Conservation (phyloP, 495 filamentous ascomycete species). For the Mycothermus thermophilus region DNA sequence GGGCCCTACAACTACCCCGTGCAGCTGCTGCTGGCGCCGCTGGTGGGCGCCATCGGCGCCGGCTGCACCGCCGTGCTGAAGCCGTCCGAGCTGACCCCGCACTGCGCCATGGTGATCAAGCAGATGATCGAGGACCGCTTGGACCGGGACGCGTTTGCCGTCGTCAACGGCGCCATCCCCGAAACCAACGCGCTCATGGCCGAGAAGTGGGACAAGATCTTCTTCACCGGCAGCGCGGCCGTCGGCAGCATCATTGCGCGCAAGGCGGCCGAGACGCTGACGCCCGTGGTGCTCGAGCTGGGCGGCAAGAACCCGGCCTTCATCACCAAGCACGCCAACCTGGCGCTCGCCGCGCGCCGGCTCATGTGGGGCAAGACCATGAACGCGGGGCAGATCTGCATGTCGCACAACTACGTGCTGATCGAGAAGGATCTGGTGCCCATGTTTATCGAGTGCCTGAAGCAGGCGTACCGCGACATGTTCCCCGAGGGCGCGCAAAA, state of each 20-base stretch:
- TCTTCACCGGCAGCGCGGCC: conserved; percentile 69
- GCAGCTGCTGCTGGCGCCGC: conserved; percentile 60
- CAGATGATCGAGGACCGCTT: conserved; percentile 58
- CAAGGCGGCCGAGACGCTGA: conserved; percentile 83
- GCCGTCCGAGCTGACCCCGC: conserved; percentile 68
- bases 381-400: conserved; percentile 81
- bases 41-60: conserved; percentile 81
- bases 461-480: conserved; percentile 58
- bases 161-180: conserved; percentile 66
- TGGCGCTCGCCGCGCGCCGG: conserved; percentile 66
- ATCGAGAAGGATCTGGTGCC: conserved; percentile 60
- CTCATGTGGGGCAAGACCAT: conserved; percentile 76
- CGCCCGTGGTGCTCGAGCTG: conserved; percentile 77
- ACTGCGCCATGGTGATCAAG: conserved; percentile 63
- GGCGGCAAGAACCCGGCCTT: conserved; percentile 88
- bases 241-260: conserved; percentile 83
- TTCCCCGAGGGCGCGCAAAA: conserved; percentile 68
- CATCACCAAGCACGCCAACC: conserved; percentile 66
- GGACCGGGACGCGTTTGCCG: conserved; percentile 60
- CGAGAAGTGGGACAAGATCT: conserved; percentile 94
- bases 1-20: conserved; percentile 90
- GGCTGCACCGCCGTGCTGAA: conserved; percentile 85
- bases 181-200: conserved; percentile 73
- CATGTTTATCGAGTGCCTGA: conserved; percentile 61
- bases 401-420: conserved; percentile 78